phyloP scores from a whole-genome alignment of 2,329 filamentous ascomycete species.

The Cytospora piceicola region DNA sequence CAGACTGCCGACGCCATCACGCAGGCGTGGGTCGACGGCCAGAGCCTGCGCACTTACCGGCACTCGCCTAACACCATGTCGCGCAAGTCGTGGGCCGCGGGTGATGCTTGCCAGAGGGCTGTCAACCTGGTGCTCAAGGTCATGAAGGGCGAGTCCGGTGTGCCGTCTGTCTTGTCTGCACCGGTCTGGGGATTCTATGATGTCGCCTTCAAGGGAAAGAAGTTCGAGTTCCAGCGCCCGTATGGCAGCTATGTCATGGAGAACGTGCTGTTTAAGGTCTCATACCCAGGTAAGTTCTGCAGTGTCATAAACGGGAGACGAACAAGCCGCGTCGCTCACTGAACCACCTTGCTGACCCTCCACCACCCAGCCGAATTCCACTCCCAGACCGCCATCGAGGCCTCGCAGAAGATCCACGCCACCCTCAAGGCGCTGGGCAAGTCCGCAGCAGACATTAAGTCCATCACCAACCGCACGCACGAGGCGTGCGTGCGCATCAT shows the following conservation, averaged over 20 bases:
- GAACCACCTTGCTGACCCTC: neutral
- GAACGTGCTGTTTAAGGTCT: slow-evolving; percentile 99
- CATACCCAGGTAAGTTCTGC: slow-evolving; percentile 76
- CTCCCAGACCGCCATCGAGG: slow-evolving; percentile 97
- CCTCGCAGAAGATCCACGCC: slow-evolving; percentile 84
- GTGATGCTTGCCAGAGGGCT: slow-evolving; percentile 94
- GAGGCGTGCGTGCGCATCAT: slow-evolving; percentile 99
- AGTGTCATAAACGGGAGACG: no score
- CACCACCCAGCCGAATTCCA: slow-evolving; percentile 79
- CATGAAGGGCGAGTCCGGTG: slow-evolving; percentile 84
- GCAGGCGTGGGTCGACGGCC: slow-evolving; percentile 96
- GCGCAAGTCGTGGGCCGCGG: slow-evolving; percentile 97
- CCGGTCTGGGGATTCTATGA: slow-evolving; percentile 99
- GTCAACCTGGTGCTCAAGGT: slow-evolving; percentile 93
- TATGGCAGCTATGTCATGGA: slow-evolving; percentile 99
- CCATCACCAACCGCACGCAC: slow-evolving; percentile 91
- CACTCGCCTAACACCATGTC: slow-evolving; percentile 99
- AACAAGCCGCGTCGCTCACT: neutral
- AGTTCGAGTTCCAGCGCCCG: slow-evolving; percentile 92
- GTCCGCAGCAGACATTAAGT: slow-evolving; percentile 90
- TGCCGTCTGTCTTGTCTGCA: slow-evolving; percentile 90
- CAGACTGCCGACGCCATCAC: slow-evolving; percentile 96
- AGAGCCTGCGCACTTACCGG: slow-evolving; percentile 93
- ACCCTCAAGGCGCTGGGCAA: slow-evolving; percentile 85
- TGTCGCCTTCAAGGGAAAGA: slow-evolving; percentile 93